A percentile compares a stretch with the other conserved stretches of the same genome.
These are phyloP conservation scores for Ensete glaucum DNA, from an alignment of 176 grass and related monocot species.

Conservation along the genomic window DNA sequence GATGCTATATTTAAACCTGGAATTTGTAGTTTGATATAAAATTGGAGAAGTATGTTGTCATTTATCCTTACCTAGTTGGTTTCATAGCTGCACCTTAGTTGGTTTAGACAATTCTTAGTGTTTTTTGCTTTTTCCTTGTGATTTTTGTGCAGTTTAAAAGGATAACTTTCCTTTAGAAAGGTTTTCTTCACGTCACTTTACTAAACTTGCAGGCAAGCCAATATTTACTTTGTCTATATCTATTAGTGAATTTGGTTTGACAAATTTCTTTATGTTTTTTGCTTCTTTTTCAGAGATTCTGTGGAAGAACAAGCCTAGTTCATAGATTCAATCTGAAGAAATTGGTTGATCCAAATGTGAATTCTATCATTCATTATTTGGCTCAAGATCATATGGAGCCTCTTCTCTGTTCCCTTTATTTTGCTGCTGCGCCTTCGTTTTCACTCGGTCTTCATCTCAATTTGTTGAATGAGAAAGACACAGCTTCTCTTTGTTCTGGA, in stretches of 20 bases:
- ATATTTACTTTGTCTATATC: not conserved
- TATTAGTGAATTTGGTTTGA: not conserved
- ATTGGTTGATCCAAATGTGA: constrained; percentile 31
- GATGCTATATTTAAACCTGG: not conserved
- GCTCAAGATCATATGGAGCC: constrained; percentile 12
- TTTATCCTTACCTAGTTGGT: no score
- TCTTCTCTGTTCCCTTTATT: constrained; percentile 22
- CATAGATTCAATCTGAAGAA: constrained; percentile 4
- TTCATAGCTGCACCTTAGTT: no score
- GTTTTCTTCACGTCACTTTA: no score
- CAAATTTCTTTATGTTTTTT: constrained; percentile 14
- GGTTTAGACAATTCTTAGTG: no score
- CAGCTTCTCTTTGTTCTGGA: constrained; percentile 4
- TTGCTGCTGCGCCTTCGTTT: constrained; percentile 26
- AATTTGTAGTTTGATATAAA: not conserved
- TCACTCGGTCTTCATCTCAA: constrained; percentile 39
- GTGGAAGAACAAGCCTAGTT: not conserved
- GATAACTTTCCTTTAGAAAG: no score
- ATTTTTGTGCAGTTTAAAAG: no score
- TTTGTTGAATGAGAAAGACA: constrained; percentile 26
- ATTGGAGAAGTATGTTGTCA: not conserved
- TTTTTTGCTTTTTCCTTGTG: no score
- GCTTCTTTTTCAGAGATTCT: not conserved
- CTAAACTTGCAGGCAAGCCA: not conserved
- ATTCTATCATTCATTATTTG: constrained; percentile 32